These are phyloP conservation scores for Parsonsia alboflavescens DNA, from an alignment of 257 asterid genomes.

Conservation along the genomic window DNA sequence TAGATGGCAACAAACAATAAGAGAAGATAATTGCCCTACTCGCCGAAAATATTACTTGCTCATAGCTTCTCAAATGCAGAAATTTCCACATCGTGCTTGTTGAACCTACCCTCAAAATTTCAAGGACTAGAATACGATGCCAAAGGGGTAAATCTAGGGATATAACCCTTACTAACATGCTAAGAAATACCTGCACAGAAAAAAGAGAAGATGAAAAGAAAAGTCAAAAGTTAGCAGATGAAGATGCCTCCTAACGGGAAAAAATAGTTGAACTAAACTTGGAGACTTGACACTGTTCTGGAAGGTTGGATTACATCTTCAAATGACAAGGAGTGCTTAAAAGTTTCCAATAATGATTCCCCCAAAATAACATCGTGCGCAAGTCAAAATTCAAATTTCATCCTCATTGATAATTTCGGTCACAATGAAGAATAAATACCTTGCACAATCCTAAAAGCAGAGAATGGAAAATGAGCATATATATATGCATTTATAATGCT, in stretches of 20 bases:
- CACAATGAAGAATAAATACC: neutral
- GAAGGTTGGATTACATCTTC: neutral
- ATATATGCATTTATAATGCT: neutral
- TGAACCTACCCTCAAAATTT: slow-evolving; percentile 78
- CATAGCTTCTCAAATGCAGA: slow-evolving; percentile 1
- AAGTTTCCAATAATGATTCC: neutral
- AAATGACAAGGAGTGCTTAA: neutral
- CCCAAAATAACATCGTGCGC: neutral
- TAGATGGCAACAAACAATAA: slow-evolving; percentile 23
- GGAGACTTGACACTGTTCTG: neutral
- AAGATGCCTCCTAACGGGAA: neutral
- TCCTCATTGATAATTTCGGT: neutral
- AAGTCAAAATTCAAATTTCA: neutral
- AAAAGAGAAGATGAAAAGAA: neutral
- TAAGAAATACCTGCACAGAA: slow-evolving; percentile 79
- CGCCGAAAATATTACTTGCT: neutral
- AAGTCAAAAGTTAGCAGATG: neutral
- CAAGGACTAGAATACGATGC: slow-evolving; percentile 99
- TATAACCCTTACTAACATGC: slow-evolving; percentile 82
- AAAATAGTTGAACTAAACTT: neutral
- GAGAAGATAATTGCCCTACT: slow-evolving; percentile 3
- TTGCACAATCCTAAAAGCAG: neutral
- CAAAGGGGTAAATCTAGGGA: slow-evolving; percentile 93
- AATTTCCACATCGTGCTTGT: slow-evolving; percentile 6
- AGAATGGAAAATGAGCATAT: neutral